Evolutionary conservation across 2,329 filamentous ascomycete genomes (phyloP), one percentile per base, ranked within the genome.

Genomic region (Colletotrichum camelliae): DNA sequence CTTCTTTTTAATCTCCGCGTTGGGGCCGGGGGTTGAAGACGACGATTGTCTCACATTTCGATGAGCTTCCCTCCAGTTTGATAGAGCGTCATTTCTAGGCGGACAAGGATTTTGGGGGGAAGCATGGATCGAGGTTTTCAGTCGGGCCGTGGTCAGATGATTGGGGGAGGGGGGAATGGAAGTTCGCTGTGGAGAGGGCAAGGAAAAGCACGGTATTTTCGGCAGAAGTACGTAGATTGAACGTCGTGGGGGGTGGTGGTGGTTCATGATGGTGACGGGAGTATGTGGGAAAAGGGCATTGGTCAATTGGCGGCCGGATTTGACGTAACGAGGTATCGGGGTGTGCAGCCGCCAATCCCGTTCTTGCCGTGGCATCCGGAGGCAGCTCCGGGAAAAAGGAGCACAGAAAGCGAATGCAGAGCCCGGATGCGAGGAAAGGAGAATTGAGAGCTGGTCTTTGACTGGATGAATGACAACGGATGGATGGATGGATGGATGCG

Each of bases 361-460:
- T 37, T 8, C 9, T 61, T 66, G 60, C 68, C 61, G 62, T 72
- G 37, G 39, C 69, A 48, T 61, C 69, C 57, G 72, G 72, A 72
- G 31, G 55, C 21, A 24, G 68, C 39, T 67, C 39, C 55, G 72
- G 21, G 37, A 15, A 13, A 16, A 55, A 21, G 27, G 48, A 24
- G 12, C 27, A 1, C n/a, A 35, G 65, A 35, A 18, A 21, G 64
- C 57, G 37, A 55, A 67, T 55, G 43, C 29, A 58, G 52, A 68
- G 66, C 2, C 52, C 66, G 52, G 31, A 68, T 68, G 66, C 66
- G 66, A 58, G 29, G 21, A n/a, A 13, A 18, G 21, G 15, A 33
- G 27, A n/a, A 43, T 2, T 12, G 39, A 43, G 39, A 43, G 10
- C 39, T n/a, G 18, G 39, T n/a, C 39, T 43, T n/a, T 43, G 9